Conservation (phyloP, 257 asterid species). For the Marsdenia floribunda region DNA sequence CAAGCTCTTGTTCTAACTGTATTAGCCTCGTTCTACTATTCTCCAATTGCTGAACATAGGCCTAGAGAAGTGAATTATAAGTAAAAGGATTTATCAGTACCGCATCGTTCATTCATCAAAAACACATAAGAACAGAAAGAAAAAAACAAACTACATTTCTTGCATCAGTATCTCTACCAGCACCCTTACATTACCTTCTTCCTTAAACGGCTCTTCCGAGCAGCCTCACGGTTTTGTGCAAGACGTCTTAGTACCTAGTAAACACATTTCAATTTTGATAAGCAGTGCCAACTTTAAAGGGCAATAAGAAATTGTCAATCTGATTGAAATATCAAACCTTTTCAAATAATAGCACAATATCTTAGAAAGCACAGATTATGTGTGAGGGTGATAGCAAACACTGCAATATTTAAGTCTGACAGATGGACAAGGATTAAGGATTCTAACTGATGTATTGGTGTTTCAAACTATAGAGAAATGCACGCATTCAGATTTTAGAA, state of each 20-base stretch:
- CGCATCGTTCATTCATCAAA: background rate
- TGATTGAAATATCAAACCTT: background rate
- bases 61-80: constrained; percentile 36
- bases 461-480: background rate
- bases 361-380: background rate
- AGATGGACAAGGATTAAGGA: background rate
- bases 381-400: background rate
- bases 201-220: constrained; percentile 84
- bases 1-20: constrained; percentile 90
- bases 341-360: background rate
- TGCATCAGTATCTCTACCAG: background rate
- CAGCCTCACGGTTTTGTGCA: constrained; percentile 97
- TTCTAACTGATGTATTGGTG: background rate
- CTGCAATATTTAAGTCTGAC: background rate
- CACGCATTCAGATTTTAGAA: background rate
- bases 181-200: constrained; percentile 48
- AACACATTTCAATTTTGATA: background rate
- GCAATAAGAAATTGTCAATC: background rate
- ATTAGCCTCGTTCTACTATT: constrained; percentile 61
- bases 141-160: background rate
- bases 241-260: constrained; percentile 76
- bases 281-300: background rate
- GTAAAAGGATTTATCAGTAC: background rate
- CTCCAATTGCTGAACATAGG: constrained; percentile 92
- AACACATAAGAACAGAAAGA: background rate